These are phyloP conservation scores for Kazachstania africana DNA, from an alignment of 805 yeast species.

Conservation along the genomic window DNA sequence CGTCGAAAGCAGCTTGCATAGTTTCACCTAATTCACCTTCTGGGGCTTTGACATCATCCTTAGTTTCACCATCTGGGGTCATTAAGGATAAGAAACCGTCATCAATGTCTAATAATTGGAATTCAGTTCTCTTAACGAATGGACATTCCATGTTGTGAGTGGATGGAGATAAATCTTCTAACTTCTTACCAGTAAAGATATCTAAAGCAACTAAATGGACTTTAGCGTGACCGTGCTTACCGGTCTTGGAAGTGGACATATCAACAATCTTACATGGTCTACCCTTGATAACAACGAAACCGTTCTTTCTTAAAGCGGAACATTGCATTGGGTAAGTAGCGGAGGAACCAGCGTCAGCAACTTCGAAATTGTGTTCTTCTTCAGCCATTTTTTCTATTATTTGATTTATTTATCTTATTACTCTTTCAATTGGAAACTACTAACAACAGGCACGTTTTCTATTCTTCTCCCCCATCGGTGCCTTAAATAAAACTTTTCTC, in stretches of 20 bases:
- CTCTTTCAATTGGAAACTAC: not conserved
- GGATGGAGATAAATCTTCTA: constrained; percentile 99
- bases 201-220: constrained; percentile 98
- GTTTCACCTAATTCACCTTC: constrained; percentile 95
- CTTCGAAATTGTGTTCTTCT: constrained; percentile 82
- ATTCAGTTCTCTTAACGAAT: constrained; percentile 91
- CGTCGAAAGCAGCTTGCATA: constrained; percentile 88
- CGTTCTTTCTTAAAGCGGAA: constrained; percentile 99
- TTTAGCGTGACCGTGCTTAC: constrained; percentile 99
- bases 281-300: constrained; percentile 95
- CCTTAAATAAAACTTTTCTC: no score
- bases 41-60: constrained; percentile 97
- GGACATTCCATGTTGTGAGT: constrained; percentile 99
- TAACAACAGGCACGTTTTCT: no score
- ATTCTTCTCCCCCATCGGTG: no score
- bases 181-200: constrained; percentile 97
- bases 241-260: constrained; percentile 99
- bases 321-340: constrained; percentile 98
- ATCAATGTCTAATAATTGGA: constrained; percentile 93
- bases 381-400: constrained; percentile 21
- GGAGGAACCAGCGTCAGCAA: constrained; percentile 99
- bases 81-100: constrained; percentile 95
- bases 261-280: constrained; percentile 99
- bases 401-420: constrained; percentile 1
- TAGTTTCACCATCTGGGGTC: constrained; percentile 96